A percentile compares a stretch with the other conserved stretches of the same genome.
phyloP scores from a whole-genome alignment of 371 early-diverging fungal species.

The Mortierella sp. region DNA sequence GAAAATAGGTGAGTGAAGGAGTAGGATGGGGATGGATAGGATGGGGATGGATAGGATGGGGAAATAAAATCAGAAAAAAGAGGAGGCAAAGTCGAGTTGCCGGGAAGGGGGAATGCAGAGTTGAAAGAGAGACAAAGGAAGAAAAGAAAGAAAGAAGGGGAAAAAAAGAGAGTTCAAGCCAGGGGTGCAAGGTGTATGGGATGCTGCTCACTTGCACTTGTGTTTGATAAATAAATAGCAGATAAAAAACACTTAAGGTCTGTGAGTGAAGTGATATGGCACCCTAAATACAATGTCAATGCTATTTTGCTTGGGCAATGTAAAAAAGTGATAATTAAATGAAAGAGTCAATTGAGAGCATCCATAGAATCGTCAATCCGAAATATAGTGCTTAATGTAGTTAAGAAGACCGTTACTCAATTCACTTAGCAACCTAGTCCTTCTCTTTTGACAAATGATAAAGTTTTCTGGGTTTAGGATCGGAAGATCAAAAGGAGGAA shows the following conservation, averaged over 20 bases:
- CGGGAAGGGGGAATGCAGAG: constrained; percentile 16
- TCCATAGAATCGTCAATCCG: background rate
- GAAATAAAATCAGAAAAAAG: background rate
- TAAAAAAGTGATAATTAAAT: background rate
- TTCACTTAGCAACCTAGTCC: too few species aligned
- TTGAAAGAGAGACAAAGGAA: constrained; percentile 7
- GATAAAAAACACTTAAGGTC: background rate
- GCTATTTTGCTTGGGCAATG: background rate
- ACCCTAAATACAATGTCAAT: background rate
- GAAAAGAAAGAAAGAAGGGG: background rate
- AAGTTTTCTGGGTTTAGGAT: too few species aligned
- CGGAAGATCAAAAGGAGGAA: too few species aligned
- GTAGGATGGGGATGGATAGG: background rate
- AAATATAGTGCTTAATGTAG: too few species aligned
- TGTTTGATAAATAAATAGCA: background rate
- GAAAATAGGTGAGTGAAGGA: background rate
- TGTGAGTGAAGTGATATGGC: constrained; percentile 2
- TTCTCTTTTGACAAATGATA: too few species aligned
- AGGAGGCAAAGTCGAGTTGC: constrained; percentile 13
- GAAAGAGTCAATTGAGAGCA: background rate
- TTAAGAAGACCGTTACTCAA: too few species aligned
- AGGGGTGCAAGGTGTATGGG: constrained; percentile 5
- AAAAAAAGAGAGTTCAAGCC: background rate
- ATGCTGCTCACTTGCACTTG: background rate
- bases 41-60: background rate